Conservation (phyloP, 352 stramenopile species). For the Phytopythium ostracodes region DNA sequence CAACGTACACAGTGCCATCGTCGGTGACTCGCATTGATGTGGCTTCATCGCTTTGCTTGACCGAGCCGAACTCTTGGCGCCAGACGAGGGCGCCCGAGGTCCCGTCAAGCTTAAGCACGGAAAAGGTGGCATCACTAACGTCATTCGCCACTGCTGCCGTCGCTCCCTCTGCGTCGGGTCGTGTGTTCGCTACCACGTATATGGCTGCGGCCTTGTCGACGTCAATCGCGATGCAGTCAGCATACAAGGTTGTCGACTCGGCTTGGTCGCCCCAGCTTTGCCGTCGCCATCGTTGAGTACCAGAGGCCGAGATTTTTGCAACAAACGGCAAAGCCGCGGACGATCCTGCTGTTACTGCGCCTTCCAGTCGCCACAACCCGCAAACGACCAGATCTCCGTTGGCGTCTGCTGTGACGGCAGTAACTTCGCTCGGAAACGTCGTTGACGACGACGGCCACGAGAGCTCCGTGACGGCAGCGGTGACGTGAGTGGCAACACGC, state of each 20-base stretch:
- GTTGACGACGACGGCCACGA: conserved; percentile 4
- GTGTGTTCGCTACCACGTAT: not conserved
- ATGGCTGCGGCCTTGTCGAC: not conserved
- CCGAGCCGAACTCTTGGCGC: conserved; percentile 6
- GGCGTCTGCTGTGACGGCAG: not conserved
- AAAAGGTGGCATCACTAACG: not conserved
- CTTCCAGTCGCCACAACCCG: not conserved
- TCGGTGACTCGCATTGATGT: not conserved
- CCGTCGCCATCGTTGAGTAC: not conserved
- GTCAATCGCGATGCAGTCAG: not conserved
- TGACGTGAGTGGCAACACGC: not conserved
- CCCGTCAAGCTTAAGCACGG: conserved; percentile 5
- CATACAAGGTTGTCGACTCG: not conserved
- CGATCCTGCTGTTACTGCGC: not conserved
- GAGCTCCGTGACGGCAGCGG: conserved; percentile 1
- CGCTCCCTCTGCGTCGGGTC: too few species aligned
- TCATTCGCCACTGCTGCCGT: not conserved
- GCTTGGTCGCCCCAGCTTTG: not conserved
- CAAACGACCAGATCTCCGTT: not conserved
- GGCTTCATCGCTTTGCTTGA: not conserved
- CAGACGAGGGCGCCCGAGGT: not conserved
- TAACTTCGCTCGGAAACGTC: not conserved
- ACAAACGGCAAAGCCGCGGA: not conserved
- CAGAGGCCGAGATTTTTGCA: not conserved
- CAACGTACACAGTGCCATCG: conserved; percentile 1